A percentile compares a stretch with the other conserved stretches of the same genome.
These are phyloP conservation scores for Coemansia sp. DNA, from an alignment of 192 early-diverging fungal genomes.

Conservation along the genomic window DNA sequence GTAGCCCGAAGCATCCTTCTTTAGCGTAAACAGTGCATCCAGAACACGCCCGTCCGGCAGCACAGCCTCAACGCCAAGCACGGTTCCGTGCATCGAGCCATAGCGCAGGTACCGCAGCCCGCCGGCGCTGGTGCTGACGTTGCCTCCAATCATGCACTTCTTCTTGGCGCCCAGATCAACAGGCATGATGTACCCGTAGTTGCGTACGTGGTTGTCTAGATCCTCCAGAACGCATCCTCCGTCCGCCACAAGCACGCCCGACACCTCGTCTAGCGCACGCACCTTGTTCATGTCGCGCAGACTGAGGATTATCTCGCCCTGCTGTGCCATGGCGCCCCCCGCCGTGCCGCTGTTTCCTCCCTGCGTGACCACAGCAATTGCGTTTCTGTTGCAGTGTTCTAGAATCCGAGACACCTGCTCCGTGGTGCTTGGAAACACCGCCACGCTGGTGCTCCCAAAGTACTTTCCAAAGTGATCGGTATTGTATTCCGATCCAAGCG, in stretches of 20 bases:
- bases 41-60: conserved; percentile 89
- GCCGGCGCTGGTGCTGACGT: conserved; percentile 96
- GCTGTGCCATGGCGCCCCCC: conserved; percentile 88
- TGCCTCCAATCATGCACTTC: conserved; percentile 96
- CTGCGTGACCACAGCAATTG: conserved; percentile 89
- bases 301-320: conserved; percentile 87
- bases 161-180: conserved; percentile 85
- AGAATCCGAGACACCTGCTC: conserved; percentile 82
- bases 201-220: conserved; percentile 79
- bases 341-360: conserved; percentile 97
- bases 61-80: conserved; percentile 92
- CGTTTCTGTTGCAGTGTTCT: conserved; percentile 80
- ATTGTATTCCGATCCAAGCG: conserved; percentile 50
- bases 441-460: conserved; percentile 73
- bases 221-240: conserved; percentile 88
- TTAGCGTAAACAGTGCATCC: conserved; percentile 76
- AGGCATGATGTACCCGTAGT: conserved; percentile 88
- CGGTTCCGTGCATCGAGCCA: conserved; percentile 91
- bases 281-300: conserved; percentile 77
- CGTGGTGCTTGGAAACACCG: conserved; percentile 81
- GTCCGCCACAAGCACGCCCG: conserved; percentile 85
- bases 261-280: conserved; percentile 67
- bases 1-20: conserved; percentile 97
- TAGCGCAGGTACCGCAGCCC: conserved; percentile 93
- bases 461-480: conserved; percentile 92